These are phyloP conservation scores for Nakazawaea peltata DNA, from an alignment of 805 yeast genomes.

Conservation along the genomic window DNA sequence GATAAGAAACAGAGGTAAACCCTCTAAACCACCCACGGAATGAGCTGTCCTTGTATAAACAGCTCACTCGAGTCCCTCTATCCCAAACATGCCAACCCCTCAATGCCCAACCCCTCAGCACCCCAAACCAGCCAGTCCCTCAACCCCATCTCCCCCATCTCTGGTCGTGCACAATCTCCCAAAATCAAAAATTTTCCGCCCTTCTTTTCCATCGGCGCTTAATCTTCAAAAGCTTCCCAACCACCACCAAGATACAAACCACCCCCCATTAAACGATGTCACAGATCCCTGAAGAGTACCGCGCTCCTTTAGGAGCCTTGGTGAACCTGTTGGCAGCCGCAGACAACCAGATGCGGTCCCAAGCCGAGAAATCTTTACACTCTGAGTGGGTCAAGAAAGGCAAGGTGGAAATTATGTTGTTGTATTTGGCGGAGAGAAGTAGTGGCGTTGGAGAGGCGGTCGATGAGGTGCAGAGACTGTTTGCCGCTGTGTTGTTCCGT, in stretches of 20 bases:
- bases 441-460: constrained; percentile 39
- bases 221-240: not conserved
- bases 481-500: constrained; percentile 84
- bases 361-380: constrained; percentile 70
- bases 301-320: constrained; percentile 34
- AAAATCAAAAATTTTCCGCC: too few species aligned
- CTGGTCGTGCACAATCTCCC: not conserved
- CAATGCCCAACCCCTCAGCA: not conserved
- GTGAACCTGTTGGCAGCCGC: constrained; percentile 68
- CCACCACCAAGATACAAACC: not conserved
- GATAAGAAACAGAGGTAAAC: too few species aligned
- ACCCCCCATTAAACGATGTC: too few species aligned
- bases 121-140: too few species aligned
- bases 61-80: too few species aligned
- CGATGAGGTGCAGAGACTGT: constrained; percentile 53
- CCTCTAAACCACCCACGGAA: too few species aligned
- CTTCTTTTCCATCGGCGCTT: too few species aligned
- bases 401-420: constrained; percentile 60
- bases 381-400: constrained; percentile 66
- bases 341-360: constrained; percentile 65
- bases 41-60: too few species aligned
- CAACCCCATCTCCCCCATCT: not conserved
- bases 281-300: constrained; percentile 1
- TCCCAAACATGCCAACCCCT: not conserved
- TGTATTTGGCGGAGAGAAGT: constrained; percentile 78